Percentiles rank a stretch among this genome's conserved stretches.
These are phyloP conservation scores for Microcos paniculata DNA, from an alignment of 345 rosid species.

Conservation along the genomic window DNA sequence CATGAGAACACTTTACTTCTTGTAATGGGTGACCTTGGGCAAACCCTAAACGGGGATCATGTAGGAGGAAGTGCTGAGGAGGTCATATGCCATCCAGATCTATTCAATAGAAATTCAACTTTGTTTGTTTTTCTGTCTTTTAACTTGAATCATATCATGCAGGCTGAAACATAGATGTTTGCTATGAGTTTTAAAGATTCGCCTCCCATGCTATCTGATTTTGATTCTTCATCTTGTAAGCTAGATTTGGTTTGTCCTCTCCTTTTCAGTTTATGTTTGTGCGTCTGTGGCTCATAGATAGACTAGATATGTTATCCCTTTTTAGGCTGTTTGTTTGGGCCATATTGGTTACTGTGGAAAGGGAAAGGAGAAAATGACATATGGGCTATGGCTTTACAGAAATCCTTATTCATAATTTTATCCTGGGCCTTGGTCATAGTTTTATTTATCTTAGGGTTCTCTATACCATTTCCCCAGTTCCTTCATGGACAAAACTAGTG, in stretches of 20 bases:
- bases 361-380: neutral
- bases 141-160: slow-evolving; percentile 28
- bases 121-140: slow-evolving; percentile 14
- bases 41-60: slow-evolving; percentile 96
- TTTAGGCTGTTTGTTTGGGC: neutral
- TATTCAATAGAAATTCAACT: slow-evolving; percentile 10
- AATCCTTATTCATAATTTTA: neutral
- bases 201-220: slow-evolving; percentile 54
- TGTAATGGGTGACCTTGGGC: slow-evolving; percentile 98
- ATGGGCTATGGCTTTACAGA: neutral
- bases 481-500: too few species aligned
- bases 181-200: slow-evolving; percentile 79
- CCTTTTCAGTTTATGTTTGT: slow-evolving; percentile 10
- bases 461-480: too few species aligned
- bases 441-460: neutral
- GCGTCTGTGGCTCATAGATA: neutral
- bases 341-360: neutral
- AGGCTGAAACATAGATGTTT: slow-evolving; percentile 92
- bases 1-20: slow-evolving; percentile 85
- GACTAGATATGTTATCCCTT: neutral
- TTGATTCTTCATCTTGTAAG: slow-evolving; percentile 64
- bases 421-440: neutral
- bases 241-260: slow-evolving; percentile 45
- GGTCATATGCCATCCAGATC: slow-evolving; percentile 41
- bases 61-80: slow-evolving; percentile 97